Base-by-base conservation (phyloP, 1,284 basidiomycete species). In the Grifola frondosa region DNA sequence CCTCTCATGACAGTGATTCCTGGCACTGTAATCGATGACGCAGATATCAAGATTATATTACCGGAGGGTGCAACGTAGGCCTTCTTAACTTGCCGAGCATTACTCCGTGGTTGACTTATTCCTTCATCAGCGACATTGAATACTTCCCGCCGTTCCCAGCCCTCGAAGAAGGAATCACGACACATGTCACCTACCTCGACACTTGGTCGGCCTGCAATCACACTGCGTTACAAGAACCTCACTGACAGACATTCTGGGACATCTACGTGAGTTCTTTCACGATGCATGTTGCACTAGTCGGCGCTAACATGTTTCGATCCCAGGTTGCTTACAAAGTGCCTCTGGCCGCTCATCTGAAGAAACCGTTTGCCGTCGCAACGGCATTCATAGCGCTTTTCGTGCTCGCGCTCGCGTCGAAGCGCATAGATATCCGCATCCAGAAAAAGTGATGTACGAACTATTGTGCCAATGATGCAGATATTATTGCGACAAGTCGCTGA, bases 11-110 rank as follows among this genome's bases (percentile, higher is more conserved):
- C 90, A 0, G 72, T 81, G 11, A 73, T 97, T 48, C 81, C 85
- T 30, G 88, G 86, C 26, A 77, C 91, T 1, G 87, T 94, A 20
- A 79, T 96, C 16, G 78, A 95, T 52, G 72, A 88, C n/a, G 88
- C 86, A 2, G 81, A 86, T 58, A 61, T 97, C 29, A 80, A 75
- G 52, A 79, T 99, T 49, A 78, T 97, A 48, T 67, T 99, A 19
- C 97, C 97, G 1, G 96, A 99, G 62, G 95, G 94, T 12, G 93
- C 96, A 13, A 87, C 73, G 92, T 94, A 57, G 75, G 91, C 75
- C 24, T 20, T 22, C 30, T 10, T 6, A 26, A 33, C 8, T 19
- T 12, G 28, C 50, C 8, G 33, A 15, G 17, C 12, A 30, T 36
- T 39, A 12, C 40, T 25, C 22, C 35, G 28, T 20, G 24, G 9